Conservation (phyloP, 768 basidiomycete genomes). For the Saitozyma podzolica region DNA sequence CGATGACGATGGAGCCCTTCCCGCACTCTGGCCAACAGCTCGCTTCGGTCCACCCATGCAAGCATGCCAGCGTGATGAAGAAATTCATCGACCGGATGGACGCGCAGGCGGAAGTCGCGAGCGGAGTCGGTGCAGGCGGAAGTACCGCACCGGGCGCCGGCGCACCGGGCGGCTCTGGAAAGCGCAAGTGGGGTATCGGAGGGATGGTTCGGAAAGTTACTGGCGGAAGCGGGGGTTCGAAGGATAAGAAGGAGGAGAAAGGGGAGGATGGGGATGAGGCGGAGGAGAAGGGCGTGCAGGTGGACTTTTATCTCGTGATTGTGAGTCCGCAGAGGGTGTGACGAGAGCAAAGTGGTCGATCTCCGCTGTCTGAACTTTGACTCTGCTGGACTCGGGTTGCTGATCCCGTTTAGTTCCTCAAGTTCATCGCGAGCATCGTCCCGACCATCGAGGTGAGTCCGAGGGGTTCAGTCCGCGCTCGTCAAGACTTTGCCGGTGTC, state of each 20-base stretch:
- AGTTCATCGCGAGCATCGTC: constrained; percentile 97
- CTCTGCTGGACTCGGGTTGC: neutral
- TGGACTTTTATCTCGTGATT: constrained; percentile 94
- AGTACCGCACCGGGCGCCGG: constrained; percentile 43
- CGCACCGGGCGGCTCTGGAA: constrained; percentile 8
- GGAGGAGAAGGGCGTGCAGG: constrained; percentile 82
- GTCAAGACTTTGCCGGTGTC: neutral
- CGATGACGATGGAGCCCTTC: constrained; percentile 97
- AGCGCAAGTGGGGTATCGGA: constrained; percentile 69
- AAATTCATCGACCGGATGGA: constrained; percentile 99
- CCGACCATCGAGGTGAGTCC: constrained; percentile 88
- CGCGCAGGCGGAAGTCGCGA: constrained; percentile 54
- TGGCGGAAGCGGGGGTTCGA: constrained; percentile 55
- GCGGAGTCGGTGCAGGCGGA: constrained; percentile 43
- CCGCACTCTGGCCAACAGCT: constrained; percentile 79
- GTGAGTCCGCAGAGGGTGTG: constrained; percentile 30
- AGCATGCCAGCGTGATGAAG: constrained; percentile 99
- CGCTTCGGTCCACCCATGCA: constrained; percentile 97
- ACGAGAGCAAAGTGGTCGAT: neutral
- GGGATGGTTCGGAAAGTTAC: constrained; percentile 69
- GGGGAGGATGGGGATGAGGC: constrained; percentile 55
- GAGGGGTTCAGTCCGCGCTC: neutral
- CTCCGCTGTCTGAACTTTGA: too few species aligned
- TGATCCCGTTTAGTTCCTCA: constrained; percentile 66
- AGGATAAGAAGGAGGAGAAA: constrained; percentile 49